Conservation (phyloP, 2,329 filamentous ascomycete species). For the Penicillium freii region DNA sequence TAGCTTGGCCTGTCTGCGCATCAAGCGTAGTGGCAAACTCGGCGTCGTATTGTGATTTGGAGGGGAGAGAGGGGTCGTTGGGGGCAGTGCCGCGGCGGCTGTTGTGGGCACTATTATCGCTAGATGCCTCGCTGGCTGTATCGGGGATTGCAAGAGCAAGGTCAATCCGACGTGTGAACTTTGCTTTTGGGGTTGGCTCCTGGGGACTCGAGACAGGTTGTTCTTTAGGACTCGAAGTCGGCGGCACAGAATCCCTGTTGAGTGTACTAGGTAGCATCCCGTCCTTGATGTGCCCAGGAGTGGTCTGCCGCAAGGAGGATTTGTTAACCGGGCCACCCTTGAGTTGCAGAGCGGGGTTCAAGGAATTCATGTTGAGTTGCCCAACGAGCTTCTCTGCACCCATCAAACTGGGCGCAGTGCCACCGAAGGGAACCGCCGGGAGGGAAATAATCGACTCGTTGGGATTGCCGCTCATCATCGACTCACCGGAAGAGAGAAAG, state of each 20-base stretch:
- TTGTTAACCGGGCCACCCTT: conserved; percentile 29
- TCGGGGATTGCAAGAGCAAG: conserved; percentile 39
- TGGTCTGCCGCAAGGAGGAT: conserved; percentile 35
- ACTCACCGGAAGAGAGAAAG: conserved; percentile 44
- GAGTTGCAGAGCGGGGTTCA: conserved; percentile 33
- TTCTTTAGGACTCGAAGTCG: conserved; percentile 12
- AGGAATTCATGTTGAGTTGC: conserved; percentile 49
- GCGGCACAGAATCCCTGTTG: not conserved
- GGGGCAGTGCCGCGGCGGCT: conserved; percentile 6
- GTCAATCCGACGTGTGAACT: conserved; percentile 40
- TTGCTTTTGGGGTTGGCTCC: conserved; percentile 34
- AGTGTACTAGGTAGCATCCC: conserved; percentile 17
- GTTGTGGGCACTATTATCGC: conserved; percentile 16
- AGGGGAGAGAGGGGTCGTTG: not conserved
- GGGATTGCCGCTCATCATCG: conserved; percentile 38
- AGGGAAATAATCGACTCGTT: conserved; percentile 41
- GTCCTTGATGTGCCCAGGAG: conserved; percentile 25
- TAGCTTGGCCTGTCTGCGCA: conserved; percentile 41
- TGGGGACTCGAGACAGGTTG: conserved; percentile 17
- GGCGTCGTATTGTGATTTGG: conserved; percentile 26
- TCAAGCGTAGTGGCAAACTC: conserved; percentile 45
- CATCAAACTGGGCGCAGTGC: conserved; percentile 47
- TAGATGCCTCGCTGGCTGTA: conserved; percentile 38
- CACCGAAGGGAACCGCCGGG: conserved; percentile 34
- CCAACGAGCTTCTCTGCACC: conserved; percentile 50